These are phyloP conservation scores for Echites panduratus DNA, from an alignment of 257 asterid species.

Conservation along the genomic window DNA sequence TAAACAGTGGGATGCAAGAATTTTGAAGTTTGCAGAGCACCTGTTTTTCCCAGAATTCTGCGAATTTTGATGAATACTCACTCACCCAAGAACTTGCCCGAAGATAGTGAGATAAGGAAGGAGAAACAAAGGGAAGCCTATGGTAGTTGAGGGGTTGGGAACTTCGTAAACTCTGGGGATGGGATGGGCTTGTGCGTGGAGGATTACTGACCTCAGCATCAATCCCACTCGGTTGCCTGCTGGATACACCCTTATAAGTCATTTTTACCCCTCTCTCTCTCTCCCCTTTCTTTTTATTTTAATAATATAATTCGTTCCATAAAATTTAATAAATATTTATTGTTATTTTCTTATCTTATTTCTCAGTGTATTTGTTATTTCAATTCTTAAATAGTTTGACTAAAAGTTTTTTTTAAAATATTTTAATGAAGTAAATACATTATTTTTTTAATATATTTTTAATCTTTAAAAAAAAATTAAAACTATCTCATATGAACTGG, in stretches of 20 bases:
- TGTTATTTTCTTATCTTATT: no score
- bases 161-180: constrained; percentile 1
- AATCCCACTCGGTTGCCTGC: neutral
- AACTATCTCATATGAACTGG: no score
- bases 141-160: constrained; percentile 1
- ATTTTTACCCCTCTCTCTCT: no score
- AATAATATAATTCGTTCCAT: neutral
- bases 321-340: no score
- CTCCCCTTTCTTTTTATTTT: neutral
- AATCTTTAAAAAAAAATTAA: no score
- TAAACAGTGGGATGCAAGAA: neutral
- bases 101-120: constrained; percentile 31
- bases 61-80: neutral
- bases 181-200: constrained; percentile 46
- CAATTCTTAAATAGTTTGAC: no score
- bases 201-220: constrained; percentile 39
- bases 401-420: no score
- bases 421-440: no score
- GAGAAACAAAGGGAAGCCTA: constrained; percentile 15
- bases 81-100: neutral
- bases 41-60: neutral
- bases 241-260: no score
- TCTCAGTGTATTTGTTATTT: no score
- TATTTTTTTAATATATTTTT: no score
- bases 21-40: neutral